Evolutionary conservation across 1,284 basidiomycete species (phyloP), one percentile per base, ranked within the genome.

Genomic region (Ceratobasidium sp.): DNA sequence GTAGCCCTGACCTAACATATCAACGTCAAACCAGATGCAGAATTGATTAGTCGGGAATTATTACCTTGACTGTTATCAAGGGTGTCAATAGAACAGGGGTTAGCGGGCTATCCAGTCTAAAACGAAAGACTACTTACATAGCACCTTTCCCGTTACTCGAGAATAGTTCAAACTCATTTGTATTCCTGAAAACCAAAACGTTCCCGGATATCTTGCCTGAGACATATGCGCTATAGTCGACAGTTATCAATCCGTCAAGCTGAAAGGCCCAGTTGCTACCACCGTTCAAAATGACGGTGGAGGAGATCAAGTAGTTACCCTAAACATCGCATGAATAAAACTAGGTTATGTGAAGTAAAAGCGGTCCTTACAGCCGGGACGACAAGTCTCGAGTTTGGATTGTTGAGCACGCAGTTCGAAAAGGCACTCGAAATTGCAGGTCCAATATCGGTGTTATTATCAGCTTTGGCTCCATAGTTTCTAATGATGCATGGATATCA

Each of bases 151-250:
- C 80, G 72, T 78, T 82, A 58, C 78, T 78, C 30, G 80, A 81
- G 73, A 78, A 82, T 72, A 82, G 77, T 73, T 82, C 81, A 65
- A 82, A 80, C 76, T 82, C 80, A 55, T 79, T 76, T 28, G 80
- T 80, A 9, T 53, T 52, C n/a, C 58, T 52, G 65, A 69, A 69
- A 9, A 69, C 36, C 9, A 69, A 12, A 18, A 39, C 65, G 36
- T 69, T 69, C 9, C 65, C 65, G 4, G 65, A 21, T 3, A 69
- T 21, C 3, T 52, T 52, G 23, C 65, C 65, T 23, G 65, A 69
- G 26, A 69, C 65, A 26, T 69, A 69, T 9, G 52, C 65, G 28
- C 52, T 28, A 23, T 69, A 69, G 53, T 69, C 65, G n/a, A 79
- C 78, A 9, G 78, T 79, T 52, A 81, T 80, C 8, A 80, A 52